A percentile compares a stretch with the other conserved stretches of the same genome.
phyloP scores from a whole-genome alignment of 345 rosid genomes.

The Ceriops tagal region DNA sequence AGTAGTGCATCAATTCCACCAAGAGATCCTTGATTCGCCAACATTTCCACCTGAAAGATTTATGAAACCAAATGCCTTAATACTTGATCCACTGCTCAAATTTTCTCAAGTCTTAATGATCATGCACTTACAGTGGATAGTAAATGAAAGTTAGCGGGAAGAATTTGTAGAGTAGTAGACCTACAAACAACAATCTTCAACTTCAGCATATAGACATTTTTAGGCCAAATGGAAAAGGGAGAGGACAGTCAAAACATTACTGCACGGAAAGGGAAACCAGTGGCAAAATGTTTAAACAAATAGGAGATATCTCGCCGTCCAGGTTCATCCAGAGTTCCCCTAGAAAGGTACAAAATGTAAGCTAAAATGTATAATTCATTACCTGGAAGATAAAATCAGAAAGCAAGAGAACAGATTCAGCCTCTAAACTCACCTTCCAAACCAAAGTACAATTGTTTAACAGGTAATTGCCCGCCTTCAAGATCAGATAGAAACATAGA shows the following conservation, averaged over 20 bases:
- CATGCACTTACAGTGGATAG: slow-evolving; percentile 65
- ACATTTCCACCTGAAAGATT: slow-evolving; percentile 58
- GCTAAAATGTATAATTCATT: slow-evolving; percentile 8
- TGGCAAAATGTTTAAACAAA: slow-evolving; percentile 72
- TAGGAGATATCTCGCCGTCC: slow-evolving; percentile 81
- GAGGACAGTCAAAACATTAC: slow-evolving; percentile 35
- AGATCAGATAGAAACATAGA: slow-evolving; percentile 67
- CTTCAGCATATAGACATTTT: slow-evolving; percentile 16
- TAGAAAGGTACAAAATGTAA: slow-evolving; percentile 27
- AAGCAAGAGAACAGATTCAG: not conserved
- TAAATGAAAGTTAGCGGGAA: slow-evolving; percentile 68
- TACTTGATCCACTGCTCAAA: slow-evolving; percentile 10
- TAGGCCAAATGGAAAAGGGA: slow-evolving; percentile 14
- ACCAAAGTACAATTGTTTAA: slow-evolving; percentile 39
- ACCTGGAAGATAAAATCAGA: slow-evolving; percentile 14
- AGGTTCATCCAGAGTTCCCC: slow-evolving; percentile 94
- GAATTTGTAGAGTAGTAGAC: slow-evolving; percentile 52
- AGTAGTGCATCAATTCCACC: slow-evolving; percentile 84
- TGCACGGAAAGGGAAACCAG: slow-evolving; percentile 55
- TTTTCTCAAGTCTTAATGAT: slow-evolving; percentile 19
- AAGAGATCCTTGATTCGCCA: slow-evolving; percentile 77
- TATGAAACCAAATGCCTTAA: not conserved
- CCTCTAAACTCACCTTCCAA: slow-evolving; percentile 55
- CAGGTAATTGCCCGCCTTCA: slow-evolving; percentile 49
- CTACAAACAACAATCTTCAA: slow-evolving; percentile 40